Evolutionary conservation across 495 filamentous ascomycete genomes (phyloP).

Genomic region (Aspergillus carlsbadensis): DNA sequence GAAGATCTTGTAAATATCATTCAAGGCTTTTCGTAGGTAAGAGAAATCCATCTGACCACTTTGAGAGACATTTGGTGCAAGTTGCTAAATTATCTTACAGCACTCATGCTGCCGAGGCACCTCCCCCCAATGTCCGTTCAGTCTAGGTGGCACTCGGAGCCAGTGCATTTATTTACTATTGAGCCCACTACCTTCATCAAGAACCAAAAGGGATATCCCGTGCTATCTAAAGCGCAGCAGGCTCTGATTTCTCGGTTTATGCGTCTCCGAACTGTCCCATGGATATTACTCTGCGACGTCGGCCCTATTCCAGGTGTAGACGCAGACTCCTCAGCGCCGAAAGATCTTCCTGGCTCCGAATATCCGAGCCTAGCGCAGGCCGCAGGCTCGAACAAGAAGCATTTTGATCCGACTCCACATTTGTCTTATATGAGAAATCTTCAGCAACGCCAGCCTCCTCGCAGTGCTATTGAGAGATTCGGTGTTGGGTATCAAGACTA

Average conservation of each 20-base stretch:
- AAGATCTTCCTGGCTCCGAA: constrained; percentile 45
- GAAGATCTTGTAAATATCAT: constrained; percentile 84
- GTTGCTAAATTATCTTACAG: constrained; percentile 41
- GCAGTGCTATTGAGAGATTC: constrained; percentile 63
- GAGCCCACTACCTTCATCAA: constrained; percentile 65
- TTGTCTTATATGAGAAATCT: constrained; percentile 81
- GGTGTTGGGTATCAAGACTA: constrained; percentile 88
- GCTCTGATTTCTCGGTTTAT: constrained; percentile 77
- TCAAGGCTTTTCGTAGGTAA: constrained; percentile 81
- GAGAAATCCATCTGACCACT: constrained; percentile 30
- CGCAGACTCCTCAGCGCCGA: constrained; percentile 30
- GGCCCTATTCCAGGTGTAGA: constrained; percentile 62
- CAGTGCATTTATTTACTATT: constrained; percentile 76
- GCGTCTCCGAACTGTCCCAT: constrained; percentile 74
- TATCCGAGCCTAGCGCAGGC: constrained; percentile 70
- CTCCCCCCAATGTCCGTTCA: constrained; percentile 73
- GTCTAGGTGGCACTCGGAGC: constrained; percentile 92
- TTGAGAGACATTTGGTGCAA: neutral
- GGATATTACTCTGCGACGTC: constrained; percentile 77
- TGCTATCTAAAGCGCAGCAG: constrained; percentile 80
- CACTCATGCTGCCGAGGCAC: constrained; percentile 74
- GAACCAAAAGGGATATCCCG: constrained; percentile 78
- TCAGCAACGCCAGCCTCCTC: constrained; percentile 75
- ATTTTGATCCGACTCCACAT: constrained; percentile 62
- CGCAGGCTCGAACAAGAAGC: constrained; percentile 45